These are phyloP conservation scores for Neofusicoccum cordaticola DNA, from an alignment of 2,329 filamentous ascomycete species.

Conservation along the genomic window DNA sequence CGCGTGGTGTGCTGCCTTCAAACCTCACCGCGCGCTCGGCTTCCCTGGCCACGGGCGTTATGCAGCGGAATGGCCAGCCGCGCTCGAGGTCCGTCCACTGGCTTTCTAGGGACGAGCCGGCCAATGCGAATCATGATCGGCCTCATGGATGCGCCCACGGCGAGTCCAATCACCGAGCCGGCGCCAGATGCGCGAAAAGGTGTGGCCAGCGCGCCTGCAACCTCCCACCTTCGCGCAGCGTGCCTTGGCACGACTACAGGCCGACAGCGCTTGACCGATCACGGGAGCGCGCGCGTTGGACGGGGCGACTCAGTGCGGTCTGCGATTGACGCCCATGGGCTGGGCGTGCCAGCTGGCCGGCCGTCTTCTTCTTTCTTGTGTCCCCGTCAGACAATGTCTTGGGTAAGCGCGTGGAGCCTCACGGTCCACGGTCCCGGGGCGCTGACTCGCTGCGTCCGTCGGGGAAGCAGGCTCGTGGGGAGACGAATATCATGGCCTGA, in stretches of 20 bases:
- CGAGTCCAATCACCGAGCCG: constrained; percentile 14
- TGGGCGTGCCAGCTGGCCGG: background rate
- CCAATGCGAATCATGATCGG: constrained; percentile 17
- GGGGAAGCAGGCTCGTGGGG: constrained; percentile 12
- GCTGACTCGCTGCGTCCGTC: constrained; percentile 9
- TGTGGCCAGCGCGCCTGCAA: constrained; percentile 2
- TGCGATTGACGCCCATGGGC: background rate
- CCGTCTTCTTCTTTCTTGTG: background rate
- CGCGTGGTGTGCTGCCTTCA: background rate
- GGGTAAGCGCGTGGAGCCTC: constrained; percentile 9
- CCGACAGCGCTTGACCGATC: background rate
- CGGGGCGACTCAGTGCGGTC: background rate
- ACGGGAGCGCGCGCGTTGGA: background rate
- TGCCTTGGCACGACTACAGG: constrained; percentile 7
- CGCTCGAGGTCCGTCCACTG: constrained; percentile 5
- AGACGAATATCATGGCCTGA: constrained; percentile 13
- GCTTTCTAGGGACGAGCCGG: constrained; percentile 15
- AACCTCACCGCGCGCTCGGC: background rate
- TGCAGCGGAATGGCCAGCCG: constrained; percentile 8
- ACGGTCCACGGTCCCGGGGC: background rate
- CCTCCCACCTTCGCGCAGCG: background rate
- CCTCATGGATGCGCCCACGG: constrained; percentile 15
- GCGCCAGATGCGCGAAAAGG: constrained; percentile 10
- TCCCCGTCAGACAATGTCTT: background rate
- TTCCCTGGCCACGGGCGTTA: background rate